Base-by-base conservation (phyloP, 345 rosid species). In the Acer yangbiense region DNA sequence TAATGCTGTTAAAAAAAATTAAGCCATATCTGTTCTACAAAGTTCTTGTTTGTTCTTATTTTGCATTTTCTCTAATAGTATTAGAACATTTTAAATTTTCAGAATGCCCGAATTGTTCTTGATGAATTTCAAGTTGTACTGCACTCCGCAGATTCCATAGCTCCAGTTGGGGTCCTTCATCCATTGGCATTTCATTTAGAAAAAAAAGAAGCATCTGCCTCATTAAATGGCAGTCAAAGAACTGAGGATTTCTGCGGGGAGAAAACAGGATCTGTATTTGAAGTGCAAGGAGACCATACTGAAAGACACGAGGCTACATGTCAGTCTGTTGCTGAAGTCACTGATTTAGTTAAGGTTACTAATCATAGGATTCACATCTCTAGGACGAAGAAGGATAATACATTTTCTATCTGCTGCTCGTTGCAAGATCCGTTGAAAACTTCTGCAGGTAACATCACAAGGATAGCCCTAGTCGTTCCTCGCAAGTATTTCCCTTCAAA, bases 111-210 rank as follows among this genome's bases (percentile, higher is more conserved):
- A 85, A 94, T 97, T 9, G 81, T 90, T 79, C 93, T 97, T 67
- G 97, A 94, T 84, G 94, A 94, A 75, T 94, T 79, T 84, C 84
- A 89, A 86, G 89, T 83, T 80, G 81, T 89, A 25, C 90, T 88
- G 68, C 98, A 92, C 85, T 97, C 99, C 71, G 78, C 93, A 68
- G 92, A 90, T 86, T 81, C 95, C 54, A 90, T 97, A 75, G 99
- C 99, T 78, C 95, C 98, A 75, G 98, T 92, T 58, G 99, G 97
- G 71, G 87, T 93, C 84, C 85, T 97, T 77, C 98, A 97, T 81
- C 98, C 98, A 20, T 72, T 84, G 73, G 84, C 71, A 39, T 93
- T 88, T 85, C 97, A 92, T 82, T 84, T 94, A 83, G 98, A 94
- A 80, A 85, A 80, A 35, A 94, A 97, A 81, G 83, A 46, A 62